Evolutionary conservation across 2,329 filamentous ascomycete genomes (phyloP), one percentile per base, ranked within the genome.

Genomic region (Penicillium sp.): DNA sequence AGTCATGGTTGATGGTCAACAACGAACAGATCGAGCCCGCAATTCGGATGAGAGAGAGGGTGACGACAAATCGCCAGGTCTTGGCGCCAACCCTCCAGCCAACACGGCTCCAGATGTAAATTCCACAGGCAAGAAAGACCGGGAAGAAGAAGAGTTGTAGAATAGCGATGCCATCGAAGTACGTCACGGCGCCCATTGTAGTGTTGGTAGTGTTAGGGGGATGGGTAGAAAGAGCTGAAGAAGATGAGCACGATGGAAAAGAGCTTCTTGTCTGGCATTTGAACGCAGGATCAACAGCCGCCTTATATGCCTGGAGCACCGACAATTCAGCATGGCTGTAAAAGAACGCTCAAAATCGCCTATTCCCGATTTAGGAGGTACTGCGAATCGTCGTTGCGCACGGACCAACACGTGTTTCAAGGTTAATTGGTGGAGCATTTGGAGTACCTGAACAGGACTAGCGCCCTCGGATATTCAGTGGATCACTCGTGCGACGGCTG

Each of bases 11-110:
- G 26, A 60, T 61, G 2, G 51, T 43, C 4, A 52, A 27, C 8
- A 63, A 41, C 4, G 57, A 35, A 28, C 45, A 51, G 21, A 57
- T 56, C 7, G 52, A 53, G 26, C 58, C 60, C 21, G 55, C 48
- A 14, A 62, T 51, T 4, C 59, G 58, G 15, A 62, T 48, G 30
- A 62, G 45, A 16, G 57, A 61, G 27, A 63, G 53, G 3, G 54
- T 56, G 39, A 52, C 37, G 13, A 51, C 33, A 37, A 48, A 58
- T 37, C 59, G 48, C 56, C 57, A 63, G 26, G 56, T 59, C 32
- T 53, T 59, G 25, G 44, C 43, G n/a, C 57, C 51, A 25, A 41
- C 48, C 28, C 48, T 56, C 48, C 50, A 60, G 18, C 59, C 58
- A 9, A 54, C 44, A 1, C 54, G 50, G 1, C 43, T 55, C 48